A percentile compares a stretch with the other conserved stretches of the same genome.
Conservation (phyloP, 2,329 filamentous ascomycete genomes). For the Sphaerulina musiva region DNA sequence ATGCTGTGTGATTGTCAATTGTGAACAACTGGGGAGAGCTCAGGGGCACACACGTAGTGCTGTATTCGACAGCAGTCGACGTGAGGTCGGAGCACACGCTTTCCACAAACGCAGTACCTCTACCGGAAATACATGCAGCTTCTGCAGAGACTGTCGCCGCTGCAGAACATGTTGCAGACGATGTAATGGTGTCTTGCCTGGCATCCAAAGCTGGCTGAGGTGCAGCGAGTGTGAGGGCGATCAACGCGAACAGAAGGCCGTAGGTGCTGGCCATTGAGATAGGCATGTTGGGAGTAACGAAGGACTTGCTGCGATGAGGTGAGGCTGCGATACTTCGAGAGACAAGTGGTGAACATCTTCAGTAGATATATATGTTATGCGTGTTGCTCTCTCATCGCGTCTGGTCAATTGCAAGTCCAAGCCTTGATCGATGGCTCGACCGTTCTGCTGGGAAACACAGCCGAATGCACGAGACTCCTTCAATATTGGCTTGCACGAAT, state of each 20-base stretch:
- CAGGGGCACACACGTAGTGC: neutral
- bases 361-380: too few relatives aligned
- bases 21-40: neutral
- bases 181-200: neutral
- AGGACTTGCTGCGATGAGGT: neutral
- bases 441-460: neutral
- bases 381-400: neutral
- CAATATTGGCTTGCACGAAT: slow-evolving; percentile 1
- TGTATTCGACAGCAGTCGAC: neutral
- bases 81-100: slow-evolving; percentile 3
- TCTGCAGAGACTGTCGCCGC: neutral
- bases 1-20: neutral
- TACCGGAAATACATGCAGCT: slow-evolving; percentile 1
- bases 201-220: slow-evolving; percentile 1
- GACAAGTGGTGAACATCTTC: too few relatives aligned
- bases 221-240: neutral
- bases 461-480: neutral
- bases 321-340: neutral
- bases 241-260: neutral
- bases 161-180: neutral
- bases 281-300: neutral
- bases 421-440: neutral
- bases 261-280: neutral
- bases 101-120: neutral
- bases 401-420: neutral